A percentile compares a stretch with the other conserved stretches of the same genome.
Conservation (phyloP, 176 grass and related monocot genomes). For the Cenchrus purpureus region DNA sequence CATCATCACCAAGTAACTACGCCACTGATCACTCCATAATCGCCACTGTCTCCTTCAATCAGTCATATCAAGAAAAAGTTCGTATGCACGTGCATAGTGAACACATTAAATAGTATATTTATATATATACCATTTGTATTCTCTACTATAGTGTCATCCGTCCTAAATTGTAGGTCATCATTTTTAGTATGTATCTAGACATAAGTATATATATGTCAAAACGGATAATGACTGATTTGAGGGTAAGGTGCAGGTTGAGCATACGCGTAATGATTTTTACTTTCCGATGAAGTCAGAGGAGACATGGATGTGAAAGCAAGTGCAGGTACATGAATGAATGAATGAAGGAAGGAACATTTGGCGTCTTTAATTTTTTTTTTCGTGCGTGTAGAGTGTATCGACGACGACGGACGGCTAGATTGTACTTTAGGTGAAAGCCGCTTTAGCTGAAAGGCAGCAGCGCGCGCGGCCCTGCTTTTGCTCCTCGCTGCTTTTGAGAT, state of each 20-base stretch:
- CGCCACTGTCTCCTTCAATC: conserved; percentile 38
- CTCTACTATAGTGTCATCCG: neutral
- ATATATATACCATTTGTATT: neutral
- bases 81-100: conserved; percentile 36
- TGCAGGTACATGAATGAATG: conserved; percentile 55
- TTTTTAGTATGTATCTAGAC: too few relatives aligned
- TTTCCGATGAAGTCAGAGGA: conserved; percentile 56
- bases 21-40: conserved; percentile 40
- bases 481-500: conserved; percentile 57
- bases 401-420: conserved; percentile 40
- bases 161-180: too few relatives aligned
- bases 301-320: conserved; percentile 61
- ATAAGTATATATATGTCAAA: too few relatives aligned
- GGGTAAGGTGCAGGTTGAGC: conserved; percentile 24
- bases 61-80: conserved; percentile 42
- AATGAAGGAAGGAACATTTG: conserved; percentile 55
- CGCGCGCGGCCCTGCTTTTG: conserved; percentile 30
- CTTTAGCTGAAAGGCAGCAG: conserved; percentile 58
- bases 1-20: conserved; percentile 12
- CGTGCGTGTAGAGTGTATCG: conserved; percentile 37
- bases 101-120: neutral
- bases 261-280: conserved; percentile 58
- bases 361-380: conserved; percentile 39
- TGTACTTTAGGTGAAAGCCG: conserved; percentile 63
- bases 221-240: conserved; percentile 4